These are phyloP conservation scores for Nicotiana paniculata DNA, from an alignment of 257 asterid species.

Conservation along the genomic window DNA sequence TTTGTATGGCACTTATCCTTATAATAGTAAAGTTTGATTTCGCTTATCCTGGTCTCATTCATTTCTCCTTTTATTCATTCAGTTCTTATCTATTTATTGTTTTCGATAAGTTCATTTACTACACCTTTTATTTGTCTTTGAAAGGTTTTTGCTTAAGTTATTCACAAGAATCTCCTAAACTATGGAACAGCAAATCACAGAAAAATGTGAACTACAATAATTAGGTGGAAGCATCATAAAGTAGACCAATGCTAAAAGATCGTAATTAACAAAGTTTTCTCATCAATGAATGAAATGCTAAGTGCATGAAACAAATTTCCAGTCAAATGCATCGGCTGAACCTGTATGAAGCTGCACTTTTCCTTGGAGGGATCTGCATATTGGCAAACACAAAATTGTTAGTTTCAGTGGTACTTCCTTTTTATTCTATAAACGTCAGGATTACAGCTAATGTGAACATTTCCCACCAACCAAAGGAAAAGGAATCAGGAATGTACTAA, in stretches of 20 bases:
- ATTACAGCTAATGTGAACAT: background rate
- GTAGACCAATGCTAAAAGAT: constrained; percentile 13
- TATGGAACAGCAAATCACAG: background rate
- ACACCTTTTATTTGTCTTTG: background rate
- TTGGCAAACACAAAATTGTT: constrained; percentile 10
- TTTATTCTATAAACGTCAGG: background rate
- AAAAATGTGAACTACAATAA: background rate
- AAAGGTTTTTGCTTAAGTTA: background rate
- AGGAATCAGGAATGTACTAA: background rate
- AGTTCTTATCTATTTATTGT: too few species aligned
- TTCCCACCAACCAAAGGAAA: background rate
- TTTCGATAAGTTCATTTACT: background rate
- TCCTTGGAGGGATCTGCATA: constrained; percentile 95
- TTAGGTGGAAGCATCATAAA: background rate
- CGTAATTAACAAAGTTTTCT: background rate
- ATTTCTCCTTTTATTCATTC: too few species aligned
- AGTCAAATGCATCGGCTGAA: constrained; percentile 13
- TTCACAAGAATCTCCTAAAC: background rate
- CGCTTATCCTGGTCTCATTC: too few species aligned
- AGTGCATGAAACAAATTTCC: background rate
- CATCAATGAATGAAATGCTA: background rate
- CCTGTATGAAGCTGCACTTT: constrained; percentile 96
- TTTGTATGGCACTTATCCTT: too few species aligned
- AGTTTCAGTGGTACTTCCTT: constrained; percentile 6
- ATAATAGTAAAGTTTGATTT: too few species aligned